Conservation (phyloP, 176 grass and related monocot genomes). For the Chrysopogon serrulatus region DNA sequence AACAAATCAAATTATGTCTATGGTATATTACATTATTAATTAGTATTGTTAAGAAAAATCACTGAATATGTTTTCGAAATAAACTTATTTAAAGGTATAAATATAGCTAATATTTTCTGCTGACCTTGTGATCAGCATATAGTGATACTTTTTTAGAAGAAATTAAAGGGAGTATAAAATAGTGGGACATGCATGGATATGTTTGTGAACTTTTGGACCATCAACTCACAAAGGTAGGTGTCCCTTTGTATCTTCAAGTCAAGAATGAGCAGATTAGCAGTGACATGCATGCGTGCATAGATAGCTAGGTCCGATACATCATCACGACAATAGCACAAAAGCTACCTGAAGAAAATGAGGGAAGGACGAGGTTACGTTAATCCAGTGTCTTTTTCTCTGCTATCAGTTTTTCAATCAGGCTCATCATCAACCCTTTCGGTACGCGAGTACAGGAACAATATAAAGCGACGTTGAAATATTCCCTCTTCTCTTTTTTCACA, state of each 20-base stretch:
- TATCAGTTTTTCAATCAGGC: neutral
- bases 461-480: neutral
- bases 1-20: too few species aligned
- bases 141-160: too few species aligned
- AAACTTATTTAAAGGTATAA: too few species aligned
- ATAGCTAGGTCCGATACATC: neutral
- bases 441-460: neutral
- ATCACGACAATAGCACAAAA: neutral
- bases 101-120: too few species aligned
- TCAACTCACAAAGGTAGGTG: neutral
- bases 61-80: too few species aligned
- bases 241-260: neutral
- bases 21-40: too few species aligned
- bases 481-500: neutral
- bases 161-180: too few species aligned
- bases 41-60: too few species aligned
- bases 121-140: too few species aligned
- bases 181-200: neutral
- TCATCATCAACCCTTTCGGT: too few species aligned
- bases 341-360: conserved; percentile 8
- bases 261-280: neutral
- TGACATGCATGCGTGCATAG: neutral
- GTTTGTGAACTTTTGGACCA: neutral
- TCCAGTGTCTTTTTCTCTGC: neutral
- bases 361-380: neutral